Percentiles rank a stretch among this genome's conserved stretches.
These are phyloP conservation scores for Arthrobotrys entomopaga DNA, from an alignment of 2,329 filamentous ascomycete species.

Conservation along the genomic window DNA sequence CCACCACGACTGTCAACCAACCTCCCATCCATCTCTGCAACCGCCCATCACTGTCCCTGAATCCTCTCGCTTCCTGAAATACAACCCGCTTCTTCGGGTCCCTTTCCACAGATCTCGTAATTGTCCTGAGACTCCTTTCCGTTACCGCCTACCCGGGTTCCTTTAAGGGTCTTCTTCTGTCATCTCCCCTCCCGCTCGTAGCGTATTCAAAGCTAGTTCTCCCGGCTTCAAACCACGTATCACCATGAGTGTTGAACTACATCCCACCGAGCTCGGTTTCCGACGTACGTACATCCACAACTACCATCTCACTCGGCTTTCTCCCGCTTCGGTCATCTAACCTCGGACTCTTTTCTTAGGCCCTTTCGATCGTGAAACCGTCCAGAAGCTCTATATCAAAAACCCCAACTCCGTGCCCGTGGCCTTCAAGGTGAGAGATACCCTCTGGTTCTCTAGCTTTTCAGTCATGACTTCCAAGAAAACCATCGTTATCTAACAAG, in stretches of 20 bases:
- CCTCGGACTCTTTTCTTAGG: conserved; percentile 63
- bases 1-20: background rate
- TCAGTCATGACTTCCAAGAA: background rate
- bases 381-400: conserved; percentile 72
- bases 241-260: conserved; percentile 92
- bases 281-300: conserved; percentile 73
- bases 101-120: conserved; percentile 11
- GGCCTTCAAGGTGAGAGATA: conserved; percentile 73
- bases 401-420: conserved; percentile 73
- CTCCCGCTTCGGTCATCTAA: conserved; percentile 62
- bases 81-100: conserved; percentile 19
- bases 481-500: conserved; percentile 44
- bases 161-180: conserved; percentile 9
- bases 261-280: conserved; percentile 91
- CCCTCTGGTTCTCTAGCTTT: background rate
- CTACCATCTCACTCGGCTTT: background rate
- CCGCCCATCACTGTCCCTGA: background rate
- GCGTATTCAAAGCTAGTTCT: conserved; percentile 6
- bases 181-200: background rate
- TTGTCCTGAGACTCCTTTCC: conserved; percentile 19
- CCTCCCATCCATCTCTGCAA: background rate
- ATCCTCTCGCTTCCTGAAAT: no score
- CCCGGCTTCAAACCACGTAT: conserved; percentile 48
- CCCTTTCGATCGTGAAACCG: conserved; percentile 74
- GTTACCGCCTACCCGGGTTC: conserved; percentile 2